Base-by-base conservation (phyloP, 2,329 filamentous ascomycete species). In the Xylaria multiplex region DNA sequence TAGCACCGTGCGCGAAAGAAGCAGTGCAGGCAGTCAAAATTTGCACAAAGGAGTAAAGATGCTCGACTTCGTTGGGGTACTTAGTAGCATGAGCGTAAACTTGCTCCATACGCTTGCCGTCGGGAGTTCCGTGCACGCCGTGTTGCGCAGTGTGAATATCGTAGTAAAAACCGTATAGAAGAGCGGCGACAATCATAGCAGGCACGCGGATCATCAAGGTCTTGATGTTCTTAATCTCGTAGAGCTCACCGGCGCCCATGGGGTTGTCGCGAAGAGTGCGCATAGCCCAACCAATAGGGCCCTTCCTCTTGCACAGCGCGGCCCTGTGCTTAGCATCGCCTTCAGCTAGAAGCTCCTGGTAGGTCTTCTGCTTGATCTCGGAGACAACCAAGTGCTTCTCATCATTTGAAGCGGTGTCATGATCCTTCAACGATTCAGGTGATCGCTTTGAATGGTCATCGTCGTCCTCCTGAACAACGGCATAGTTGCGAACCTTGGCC, bases 221-320 rank as follows among this genome's bases (percentile, higher is more conserved):
- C 75, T 84, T 85, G 68, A 93, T 80, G 84, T 95, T 95, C 79
- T 88, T 82, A 22, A 84, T 72, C 80, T 95, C 92, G 80, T 95
- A 93, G 69, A 94, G 85, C 74, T 89, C 84, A 59, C 92, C 92
- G 19, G 88, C 77, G 19, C 90, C 90, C 80, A 93, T 86, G 54
- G 88, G 90, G 82, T 93, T 91, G 73, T 91, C 83, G 75, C 88
- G 90, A 22, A 94, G 88, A 57, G 84, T 87, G 72, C 92, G 90
- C 90, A 95, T 92, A 43, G 90, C 92, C 92, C 92, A 94, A 73
- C 89, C 92, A n/a, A 95, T 83, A 57, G 90, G 91, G 30, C 91
- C 90, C 1, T 81, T 80, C 64, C 83, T 84, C 77, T 86, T 81
- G 63, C 86, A 80, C 60, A 95, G 88, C 72, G 87, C 87, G 24